phyloP scores from a whole-genome alignment of 352 stramenopile species.

The Globisporangium lucens region DNA sequence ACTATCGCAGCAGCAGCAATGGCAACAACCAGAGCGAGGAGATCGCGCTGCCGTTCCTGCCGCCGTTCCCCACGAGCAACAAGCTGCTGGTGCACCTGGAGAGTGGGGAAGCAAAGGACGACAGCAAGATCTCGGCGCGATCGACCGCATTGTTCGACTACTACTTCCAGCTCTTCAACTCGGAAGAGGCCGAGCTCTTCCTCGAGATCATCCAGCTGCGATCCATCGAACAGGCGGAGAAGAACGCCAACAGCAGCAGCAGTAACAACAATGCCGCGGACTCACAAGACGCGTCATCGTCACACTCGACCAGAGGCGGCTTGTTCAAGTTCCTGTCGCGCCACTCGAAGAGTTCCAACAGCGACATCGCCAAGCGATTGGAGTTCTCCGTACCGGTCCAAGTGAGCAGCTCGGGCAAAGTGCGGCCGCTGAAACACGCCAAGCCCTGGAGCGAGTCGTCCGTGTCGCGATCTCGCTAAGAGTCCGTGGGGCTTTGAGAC shows the following conservation, averaged over 20 bases:
- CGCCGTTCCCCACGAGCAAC: slow-evolving; percentile 36
- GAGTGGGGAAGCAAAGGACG: slow-evolving; percentile 37
- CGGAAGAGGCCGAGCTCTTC: slow-evolving; percentile 52
- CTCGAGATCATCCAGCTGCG: slow-evolving; percentile 41
- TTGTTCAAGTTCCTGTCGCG: slow-evolving; percentile 38
- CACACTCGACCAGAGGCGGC: slow-evolving; percentile 9
- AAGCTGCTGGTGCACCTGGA: slow-evolving; percentile 54
- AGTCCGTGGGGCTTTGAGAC: not conserved
- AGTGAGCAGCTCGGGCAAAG: slow-evolving; percentile 26
- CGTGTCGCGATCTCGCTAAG: not conserved
- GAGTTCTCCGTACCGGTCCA: slow-evolving; percentile 59
- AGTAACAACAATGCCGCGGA: not conserved
- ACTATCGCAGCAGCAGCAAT: not conserved
- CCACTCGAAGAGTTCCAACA: slow-evolving; percentile 19
- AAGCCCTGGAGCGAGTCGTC: not conserved
- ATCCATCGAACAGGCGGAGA: slow-evolving; percentile 18
- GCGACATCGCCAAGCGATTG: slow-evolving; percentile 34
- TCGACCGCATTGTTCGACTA: slow-evolving; percentile 56
- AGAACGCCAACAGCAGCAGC: not conserved
- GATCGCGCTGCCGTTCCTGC: slow-evolving; percentile 26
- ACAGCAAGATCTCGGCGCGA: slow-evolving; percentile 45
- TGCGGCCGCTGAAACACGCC: slow-evolving; percentile 12
- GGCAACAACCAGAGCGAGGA: slow-evolving; percentile 19
- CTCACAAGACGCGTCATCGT: not conserved
- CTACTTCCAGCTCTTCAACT: slow-evolving; percentile 68